Percentiles rank a stretch among this genome's conserved stretches.
Evolutionary conservation across 2,329 filamentous ascomycete genomes (phyloP).

Genomic region (Pseudogymnoascus sp.): DNA sequence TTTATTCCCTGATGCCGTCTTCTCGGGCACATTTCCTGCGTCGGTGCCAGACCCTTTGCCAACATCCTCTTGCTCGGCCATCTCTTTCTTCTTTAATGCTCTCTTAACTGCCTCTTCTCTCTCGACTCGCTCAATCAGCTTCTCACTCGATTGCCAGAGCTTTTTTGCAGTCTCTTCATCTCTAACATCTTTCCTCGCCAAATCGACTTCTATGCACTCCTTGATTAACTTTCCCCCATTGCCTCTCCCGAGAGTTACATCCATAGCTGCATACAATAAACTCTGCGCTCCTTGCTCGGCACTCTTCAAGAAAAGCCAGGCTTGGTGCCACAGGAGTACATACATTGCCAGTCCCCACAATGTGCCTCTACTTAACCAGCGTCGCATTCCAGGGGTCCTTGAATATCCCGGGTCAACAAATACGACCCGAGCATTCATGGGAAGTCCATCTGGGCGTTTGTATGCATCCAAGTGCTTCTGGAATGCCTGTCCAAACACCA

Average conservation of each 20-base stretch:
- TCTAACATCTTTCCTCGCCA: slow-evolving; percentile 62
- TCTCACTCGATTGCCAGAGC: slow-evolving; percentile 84
- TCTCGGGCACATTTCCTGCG: background rate
- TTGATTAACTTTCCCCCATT: slow-evolving; percentile 70
- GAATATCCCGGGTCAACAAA: slow-evolving; percentile 80
- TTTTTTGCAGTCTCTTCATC: slow-evolving; percentile 75
- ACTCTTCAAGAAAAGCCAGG: slow-evolving; percentile 85
- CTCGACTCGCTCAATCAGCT: slow-evolving; percentile 72
- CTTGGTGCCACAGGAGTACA: slow-evolving; percentile 66
- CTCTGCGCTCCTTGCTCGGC: slow-evolving; percentile 78
- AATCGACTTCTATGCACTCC: slow-evolving; percentile 74
- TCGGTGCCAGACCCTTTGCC: slow-evolving; percentile 10
- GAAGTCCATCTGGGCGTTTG: slow-evolving; percentile 72
- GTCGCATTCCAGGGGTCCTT: slow-evolving; percentile 77
- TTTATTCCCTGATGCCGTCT: slow-evolving; percentile 4
- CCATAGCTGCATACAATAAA: slow-evolving; percentile 79
- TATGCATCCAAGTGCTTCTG: slow-evolving; percentile 87
- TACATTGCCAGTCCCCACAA: slow-evolving; percentile 74
- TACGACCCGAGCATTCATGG: slow-evolving; percentile 74
- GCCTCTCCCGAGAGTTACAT: slow-evolving; percentile 57
- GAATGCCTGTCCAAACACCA: slow-evolving; percentile 81
- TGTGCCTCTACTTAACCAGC: slow-evolving; percentile 80
- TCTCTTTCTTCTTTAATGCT: slow-evolving; percentile 32
- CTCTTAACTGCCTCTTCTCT: slow-evolving; percentile 62
- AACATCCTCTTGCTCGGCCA: slow-evolving; percentile 27